Evolutionary conservation across 2,329 filamentous ascomycete species (phyloP).

Genomic region (Tympanopsis confertula): DNA sequence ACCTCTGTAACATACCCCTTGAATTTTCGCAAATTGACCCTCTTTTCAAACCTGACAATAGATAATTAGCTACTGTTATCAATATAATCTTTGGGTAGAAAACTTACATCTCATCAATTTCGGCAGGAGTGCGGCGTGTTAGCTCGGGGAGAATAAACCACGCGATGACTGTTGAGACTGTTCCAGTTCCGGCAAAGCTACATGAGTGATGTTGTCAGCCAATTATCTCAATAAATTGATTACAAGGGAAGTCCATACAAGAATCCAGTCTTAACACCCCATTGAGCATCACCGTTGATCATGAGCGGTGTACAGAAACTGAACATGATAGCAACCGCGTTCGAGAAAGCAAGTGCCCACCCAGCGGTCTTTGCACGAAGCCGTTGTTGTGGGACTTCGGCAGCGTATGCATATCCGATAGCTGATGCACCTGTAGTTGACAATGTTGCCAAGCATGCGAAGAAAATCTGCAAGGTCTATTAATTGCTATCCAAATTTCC

Average conservation of each 20-base stretch:
- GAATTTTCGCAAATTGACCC: conserved; percentile 16
- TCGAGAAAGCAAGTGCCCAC: conserved; percentile 21
- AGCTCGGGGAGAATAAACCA: conserved; percentile 25
- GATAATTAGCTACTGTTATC: too few relatives aligned
- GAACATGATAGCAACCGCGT: conserved; percentile 27
- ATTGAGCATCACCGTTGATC: conserved; percentile 24
- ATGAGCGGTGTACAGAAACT: conserved; percentile 30
- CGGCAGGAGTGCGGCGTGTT: conserved; percentile 18
- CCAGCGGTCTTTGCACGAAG: conserved; percentile 24
- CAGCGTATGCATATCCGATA: conserved; percentile 28
- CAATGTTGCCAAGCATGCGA: conserved; percentile 26
- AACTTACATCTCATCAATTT: conserved; percentile 25
- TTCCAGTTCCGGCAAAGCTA: conserved; percentile 20
- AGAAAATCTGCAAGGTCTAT: conserved; percentile 20
- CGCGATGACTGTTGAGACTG: conserved; percentile 15
- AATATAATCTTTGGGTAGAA: too few relatives aligned
- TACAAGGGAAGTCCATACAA: conserved; percentile 17
- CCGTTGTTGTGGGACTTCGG: conserved; percentile 25
- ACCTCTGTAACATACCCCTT: conserved; percentile 17
- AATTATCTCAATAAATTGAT: background rate
- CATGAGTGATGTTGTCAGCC: background rate
- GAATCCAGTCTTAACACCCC: conserved; percentile 31
- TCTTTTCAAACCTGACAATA: conserved; percentile 12
- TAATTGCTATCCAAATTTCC: background rate
- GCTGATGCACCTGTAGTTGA: conserved; percentile 26